Conservation (phyloP, 192 early-diverging fungal species). For the Jimgerdemannia flammicorona region DNA sequence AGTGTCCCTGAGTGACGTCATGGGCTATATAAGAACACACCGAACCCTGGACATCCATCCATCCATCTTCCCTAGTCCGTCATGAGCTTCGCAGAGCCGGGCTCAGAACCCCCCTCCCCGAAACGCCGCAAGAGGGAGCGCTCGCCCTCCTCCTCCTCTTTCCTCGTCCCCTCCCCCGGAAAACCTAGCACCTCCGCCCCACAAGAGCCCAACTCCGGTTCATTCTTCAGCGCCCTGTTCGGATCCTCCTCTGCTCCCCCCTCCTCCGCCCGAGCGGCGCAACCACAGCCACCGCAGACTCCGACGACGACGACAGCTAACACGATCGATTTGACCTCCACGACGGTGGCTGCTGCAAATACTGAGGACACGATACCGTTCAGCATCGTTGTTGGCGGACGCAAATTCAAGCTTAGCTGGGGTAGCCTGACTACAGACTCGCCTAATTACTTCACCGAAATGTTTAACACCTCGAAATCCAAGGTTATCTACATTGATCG, state of each 20-base stretch:
- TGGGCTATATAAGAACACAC: neutral
- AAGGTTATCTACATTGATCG: constrained; percentile 46
- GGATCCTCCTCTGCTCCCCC: too few relatives aligned
- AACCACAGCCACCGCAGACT: too few relatives aligned
- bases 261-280: too few relatives aligned
- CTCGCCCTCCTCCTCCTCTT: neutral
- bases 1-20: neutral
- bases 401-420: constrained; percentile 26
- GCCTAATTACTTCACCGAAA: constrained; percentile 32
- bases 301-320: too few relatives aligned
- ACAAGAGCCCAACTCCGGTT: neutral
- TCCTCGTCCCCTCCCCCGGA: neutral
- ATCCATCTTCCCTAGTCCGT: neutral
- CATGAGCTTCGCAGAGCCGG: neutral
- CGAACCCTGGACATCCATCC: too few relatives aligned
- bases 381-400: constrained; percentile 26
- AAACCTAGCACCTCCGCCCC: neutral
- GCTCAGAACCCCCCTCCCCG: neutral
- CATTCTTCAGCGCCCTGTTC: neutral
- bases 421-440: constrained; percentile 35
- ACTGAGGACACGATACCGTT: constrained; percentile 2
- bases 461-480: neutral
- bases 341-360: too few relatives aligned
- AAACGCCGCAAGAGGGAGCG: neutral
- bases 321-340: too few relatives aligned